Conservation (phyloP, 257 asterid species). For the Thymus mandschuricus region DNA sequence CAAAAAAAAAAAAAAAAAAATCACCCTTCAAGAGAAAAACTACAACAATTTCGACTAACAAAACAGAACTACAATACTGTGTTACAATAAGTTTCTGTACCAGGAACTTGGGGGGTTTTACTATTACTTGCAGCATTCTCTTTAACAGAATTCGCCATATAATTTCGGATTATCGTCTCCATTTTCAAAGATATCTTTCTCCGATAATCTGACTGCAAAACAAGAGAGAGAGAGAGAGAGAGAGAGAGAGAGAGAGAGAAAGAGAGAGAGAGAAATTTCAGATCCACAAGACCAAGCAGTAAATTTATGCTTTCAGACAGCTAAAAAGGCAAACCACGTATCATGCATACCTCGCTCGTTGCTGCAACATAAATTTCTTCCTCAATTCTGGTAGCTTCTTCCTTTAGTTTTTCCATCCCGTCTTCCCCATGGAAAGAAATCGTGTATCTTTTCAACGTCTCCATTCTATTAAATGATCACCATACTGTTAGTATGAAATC, state of each 20-base stretch:
- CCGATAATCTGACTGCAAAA: constrained; percentile 72
- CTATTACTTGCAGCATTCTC: constrained; percentile 50
- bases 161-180: constrained; percentile 67
- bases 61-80: no score
- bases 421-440: constrained; percentile 85
- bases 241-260: not conserved
- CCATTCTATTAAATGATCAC: constrained; percentile 61
- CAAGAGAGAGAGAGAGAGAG: not conserved
- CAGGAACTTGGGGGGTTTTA: no score
- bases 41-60: no score
- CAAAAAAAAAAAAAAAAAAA: not conserved
- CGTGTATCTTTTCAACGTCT: constrained; percentile 70
- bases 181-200: constrained; percentile 80
- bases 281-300: no score
- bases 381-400: constrained; percentile 81
- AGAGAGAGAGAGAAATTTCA: not conserved
- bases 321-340: constrained; percentile 1
- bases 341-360: constrained; percentile 63
- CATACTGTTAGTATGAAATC: not conserved
- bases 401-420: constrained; percentile 73
- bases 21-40: not conserved
- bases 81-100: no score
- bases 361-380: constrained; percentile 78
- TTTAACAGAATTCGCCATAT: constrained; percentile 52
- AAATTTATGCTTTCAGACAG: not conserved